phyloP scores from a whole-genome alignment of 2,329 filamentous ascomycete species.

The Seiridium cupressi region DNA sequence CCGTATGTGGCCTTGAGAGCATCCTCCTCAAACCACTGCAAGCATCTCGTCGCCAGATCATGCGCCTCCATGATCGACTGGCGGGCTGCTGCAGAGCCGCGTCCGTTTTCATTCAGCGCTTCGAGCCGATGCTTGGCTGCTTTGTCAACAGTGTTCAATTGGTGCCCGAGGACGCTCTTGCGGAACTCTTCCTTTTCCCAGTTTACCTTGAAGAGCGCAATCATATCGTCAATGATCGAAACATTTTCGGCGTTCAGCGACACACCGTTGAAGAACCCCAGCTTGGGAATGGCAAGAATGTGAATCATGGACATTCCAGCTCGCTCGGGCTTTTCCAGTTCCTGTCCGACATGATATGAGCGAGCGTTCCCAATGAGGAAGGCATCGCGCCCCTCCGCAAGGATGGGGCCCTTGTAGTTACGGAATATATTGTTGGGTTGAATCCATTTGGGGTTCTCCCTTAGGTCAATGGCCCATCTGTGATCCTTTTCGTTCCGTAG shows the following conservation, averaged over 20 bases:
- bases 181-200: slow-evolving; percentile 12
- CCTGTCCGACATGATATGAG: slow-evolving; percentile 19
- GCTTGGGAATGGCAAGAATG: slow-evolving; percentile 17
- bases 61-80: no score
- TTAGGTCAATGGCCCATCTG: neutral
- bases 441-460: slow-evolving; percentile 11
- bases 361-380: slow-evolving; percentile 16
- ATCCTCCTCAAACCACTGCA: slow-evolving; percentile 4
- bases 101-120: neutral
- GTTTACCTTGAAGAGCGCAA: slow-evolving; percentile 8
- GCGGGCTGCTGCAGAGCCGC: neutral
- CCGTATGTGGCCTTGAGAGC: slow-evolving; percentile 1
- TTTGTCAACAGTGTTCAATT: slow-evolving; percentile 9
- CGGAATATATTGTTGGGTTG: slow-evolving; percentile 14
- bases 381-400: slow-evolving; percentile 8
- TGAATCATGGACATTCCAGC: slow-evolving; percentile 23
- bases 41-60: neutral
- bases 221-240: slow-evolving; percentile 16
- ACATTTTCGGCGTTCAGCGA: slow-evolving; percentile 10
- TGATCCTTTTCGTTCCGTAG: neutral
- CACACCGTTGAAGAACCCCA: slow-evolving; percentile 20
- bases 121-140: neutral
- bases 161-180: slow-evolving; percentile 8
- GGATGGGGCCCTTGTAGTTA: neutral
- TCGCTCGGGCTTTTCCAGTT: neutral